Evolutionary conservation across 805 yeast genomes (phyloP), one percentile per base, ranked within the genome.

Genomic region (Pichia gijzeniarum): DNA sequence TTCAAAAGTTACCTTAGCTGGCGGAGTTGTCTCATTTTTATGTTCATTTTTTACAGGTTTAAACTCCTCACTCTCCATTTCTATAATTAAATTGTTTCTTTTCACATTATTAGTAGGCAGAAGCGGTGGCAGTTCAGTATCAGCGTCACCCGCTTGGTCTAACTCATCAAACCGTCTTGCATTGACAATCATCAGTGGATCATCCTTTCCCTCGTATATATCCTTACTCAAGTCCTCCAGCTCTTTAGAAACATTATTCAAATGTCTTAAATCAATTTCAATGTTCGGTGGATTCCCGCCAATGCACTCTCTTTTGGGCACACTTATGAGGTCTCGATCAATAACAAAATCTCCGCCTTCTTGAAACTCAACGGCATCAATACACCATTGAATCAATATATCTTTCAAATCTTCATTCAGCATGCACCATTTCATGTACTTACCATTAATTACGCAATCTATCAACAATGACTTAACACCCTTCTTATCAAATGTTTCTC

Each of bases 341-440:
- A 89, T 68, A 4, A 67, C 62, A 2, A 79, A 42, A n/a, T 44
- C 45, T 13, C 47, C 53, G 2, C 53, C 55, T 7, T 47, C 35
- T 33, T 53, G 50, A 35, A 55, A 58, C 59, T 87, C 96, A 3
- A 85, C 78, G 10, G 89, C 75, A 57, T 87, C 95, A 35, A 88
- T 60, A 55, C 95, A 82, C 84, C 95, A 87, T 58, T 87, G 95
- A 6, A 84, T 74, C 40, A 86, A 59, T 13, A 88, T 81, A 39
- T 78, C 71, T 48, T 79, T 70, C 45, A 88, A 69, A 41, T 84
- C 84, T 1, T 65, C 53, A 51, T 81, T 82, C 35, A 72, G 54
- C 36, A 74, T 69, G 28, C 81, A 72, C 82, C 90, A 81, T 36
- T 68, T 65, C 65, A 81, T 72, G 40, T 89, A 78, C 31, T 64